Percentiles rank a stretch among this genome's conserved stretches.
Conservation (phyloP, 2,329 filamentous ascomycete genomes). For the Paraphaeosphaeria minitans region DNA sequence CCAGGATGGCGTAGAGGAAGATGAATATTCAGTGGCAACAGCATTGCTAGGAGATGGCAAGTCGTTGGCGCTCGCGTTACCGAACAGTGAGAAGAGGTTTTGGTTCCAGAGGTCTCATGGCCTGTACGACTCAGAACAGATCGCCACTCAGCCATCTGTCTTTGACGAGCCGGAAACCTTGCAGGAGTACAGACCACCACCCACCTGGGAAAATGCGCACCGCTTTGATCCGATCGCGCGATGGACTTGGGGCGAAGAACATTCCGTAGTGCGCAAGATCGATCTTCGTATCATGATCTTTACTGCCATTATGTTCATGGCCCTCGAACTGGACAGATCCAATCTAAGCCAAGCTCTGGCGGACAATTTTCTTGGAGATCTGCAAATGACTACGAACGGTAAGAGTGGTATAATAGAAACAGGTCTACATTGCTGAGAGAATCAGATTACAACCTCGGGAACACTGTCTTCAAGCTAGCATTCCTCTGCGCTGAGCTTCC, state of each 20-base stretch:
- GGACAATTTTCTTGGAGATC: constrained; percentile 28
- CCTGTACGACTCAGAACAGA: constrained; percentile 23
- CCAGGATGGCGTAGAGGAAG: neutral
- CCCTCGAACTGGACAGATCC: constrained; percentile 51
- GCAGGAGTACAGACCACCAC: constrained; percentile 40
- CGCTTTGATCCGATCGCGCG: constrained; percentile 26
- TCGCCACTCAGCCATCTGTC: constrained; percentile 23
- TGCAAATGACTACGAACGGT: constrained; percentile 31
- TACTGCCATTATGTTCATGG: constrained; percentile 55
- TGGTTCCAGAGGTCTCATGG: constrained; percentile 28
- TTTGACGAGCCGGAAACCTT: constrained; percentile 19
- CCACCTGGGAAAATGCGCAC: constrained; percentile 32
- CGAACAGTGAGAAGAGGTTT: constrained; percentile 25
- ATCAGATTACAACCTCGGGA: constrained; percentile 28
- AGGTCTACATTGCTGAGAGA: neutral
- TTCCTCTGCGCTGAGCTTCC: constrained; percentile 32
- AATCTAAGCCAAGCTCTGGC: constrained; percentile 24
- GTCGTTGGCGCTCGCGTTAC: neutral
- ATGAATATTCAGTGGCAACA: neutral
- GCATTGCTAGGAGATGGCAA: neutral
- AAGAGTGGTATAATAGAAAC: neutral
- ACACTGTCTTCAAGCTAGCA: constrained; percentile 25
- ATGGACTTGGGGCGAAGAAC: constrained; percentile 34
- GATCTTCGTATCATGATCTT: constrained; percentile 42
- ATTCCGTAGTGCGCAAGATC: constrained; percentile 36